Percentiles rank a stretch among this genome's conserved stretches.
These are phyloP conservation scores for Rhipidocladum racemiflorum DNA, from an alignment of 176 grass and related monocot genomes.

Conservation along the genomic window DNA sequence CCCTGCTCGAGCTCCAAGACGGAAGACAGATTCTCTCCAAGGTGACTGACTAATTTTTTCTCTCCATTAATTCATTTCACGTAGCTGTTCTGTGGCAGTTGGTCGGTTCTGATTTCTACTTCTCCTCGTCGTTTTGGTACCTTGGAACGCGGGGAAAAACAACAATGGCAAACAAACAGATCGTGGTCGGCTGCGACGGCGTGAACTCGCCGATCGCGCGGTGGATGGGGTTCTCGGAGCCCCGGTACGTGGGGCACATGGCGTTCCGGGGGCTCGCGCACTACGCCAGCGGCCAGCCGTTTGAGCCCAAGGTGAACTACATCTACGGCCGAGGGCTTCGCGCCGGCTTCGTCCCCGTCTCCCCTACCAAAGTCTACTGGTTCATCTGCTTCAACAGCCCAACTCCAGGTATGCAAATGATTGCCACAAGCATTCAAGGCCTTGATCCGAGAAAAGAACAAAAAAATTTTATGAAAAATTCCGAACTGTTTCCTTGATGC, in stretches of 20 bases:
- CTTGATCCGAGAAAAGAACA: not conserved
- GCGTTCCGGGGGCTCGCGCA: slow-evolving; percentile 76
- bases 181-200: slow-evolving; percentile 81
- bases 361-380: slow-evolving; percentile 81
- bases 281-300: slow-evolving; percentile 65
- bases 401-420: slow-evolving; percentile 45
- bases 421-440: not conserved
- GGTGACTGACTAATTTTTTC: slow-evolving; percentile 7
- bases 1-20: slow-evolving; percentile 74
- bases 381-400: slow-evolving; percentile 87
- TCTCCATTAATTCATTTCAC: not conserved
- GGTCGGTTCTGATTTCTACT: not conserved
- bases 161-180: slow-evolving; percentile 37
- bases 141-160: not conserved
- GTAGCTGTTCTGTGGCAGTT: not conserved
- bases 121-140: not conserved
- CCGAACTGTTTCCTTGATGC: not conserved
- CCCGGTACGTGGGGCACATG: slow-evolving; percentile 76
- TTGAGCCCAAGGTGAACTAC: slow-evolving; percentile 79
- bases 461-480: not conserved
- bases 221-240: slow-evolving; percentile 95
- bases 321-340: slow-evolving; percentile 79
- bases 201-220: slow-evolving; percentile 71
- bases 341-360: slow-evolving; percentile 89
- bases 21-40: slow-evolving; percentile 55